Evolutionary conservation across 1,284 basidiomycete genomes (phyloP).

Genomic region (Psilocybe mexicana): DNA sequence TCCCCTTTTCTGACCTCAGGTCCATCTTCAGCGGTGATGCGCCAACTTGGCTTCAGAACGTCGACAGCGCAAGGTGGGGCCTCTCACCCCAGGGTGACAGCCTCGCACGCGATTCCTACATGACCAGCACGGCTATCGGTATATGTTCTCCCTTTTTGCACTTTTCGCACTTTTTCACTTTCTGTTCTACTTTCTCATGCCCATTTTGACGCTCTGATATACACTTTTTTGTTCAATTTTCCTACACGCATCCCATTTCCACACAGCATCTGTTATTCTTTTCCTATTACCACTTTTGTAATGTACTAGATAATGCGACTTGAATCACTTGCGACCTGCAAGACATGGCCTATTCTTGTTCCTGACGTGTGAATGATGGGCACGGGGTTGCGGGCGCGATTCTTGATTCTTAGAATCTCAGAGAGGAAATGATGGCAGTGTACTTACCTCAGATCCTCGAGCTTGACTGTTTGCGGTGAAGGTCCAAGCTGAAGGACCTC

Average conservation of each 20-base stretch:
- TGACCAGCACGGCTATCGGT: conserved; percentile 23
- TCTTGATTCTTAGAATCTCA: not conserved
- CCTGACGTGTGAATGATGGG: conserved; percentile 12
- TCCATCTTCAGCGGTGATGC: conserved; percentile 56
- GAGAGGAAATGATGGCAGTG: not conserved
- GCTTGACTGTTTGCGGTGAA: not conserved
- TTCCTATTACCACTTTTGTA: conserved; percentile 31
- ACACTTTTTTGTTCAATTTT: conserved; percentile 21
- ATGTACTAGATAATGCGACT: conserved; percentile 28
- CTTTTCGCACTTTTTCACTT: conserved; percentile 20
- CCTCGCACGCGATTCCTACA: conserved; percentile 36
- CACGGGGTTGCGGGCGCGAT: conserved; percentile 1
- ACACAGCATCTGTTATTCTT: conserved; percentile 33
- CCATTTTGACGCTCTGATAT: conserved; percentile 42
- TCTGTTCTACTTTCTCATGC: conserved; percentile 26
- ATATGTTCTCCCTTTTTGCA: conserved; percentile 8
- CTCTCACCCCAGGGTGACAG: conserved; percentile 47
- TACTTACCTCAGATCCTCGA: not conserved
- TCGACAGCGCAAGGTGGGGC: conserved; percentile 65
- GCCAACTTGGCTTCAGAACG: conserved; percentile 86
- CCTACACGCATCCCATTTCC: conserved; percentile 32
- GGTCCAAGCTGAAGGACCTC: not conserved
- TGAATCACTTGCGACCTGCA: conserved; percentile 13
- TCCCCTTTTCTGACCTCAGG: conserved; percentile 3
- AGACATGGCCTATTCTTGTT: not conserved